Conservation (phyloP, 176 grass and related monocot genomes). For the Canna indica region DNA sequence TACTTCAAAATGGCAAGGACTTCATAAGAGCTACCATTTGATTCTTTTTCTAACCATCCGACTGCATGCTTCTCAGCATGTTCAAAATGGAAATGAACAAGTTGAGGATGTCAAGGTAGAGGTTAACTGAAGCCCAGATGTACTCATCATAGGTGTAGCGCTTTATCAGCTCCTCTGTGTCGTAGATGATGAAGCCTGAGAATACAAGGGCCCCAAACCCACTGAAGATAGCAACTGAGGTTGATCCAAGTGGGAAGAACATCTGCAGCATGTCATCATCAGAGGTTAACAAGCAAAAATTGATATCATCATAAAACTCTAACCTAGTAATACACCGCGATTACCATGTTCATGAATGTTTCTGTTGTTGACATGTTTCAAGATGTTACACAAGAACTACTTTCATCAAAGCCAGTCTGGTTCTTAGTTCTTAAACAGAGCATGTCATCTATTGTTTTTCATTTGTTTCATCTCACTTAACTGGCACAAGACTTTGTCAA, state of each 20-base stretch:
- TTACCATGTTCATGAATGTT: no score
- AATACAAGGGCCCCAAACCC: slow-evolving; percentile 82
- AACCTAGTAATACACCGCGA: neutral
- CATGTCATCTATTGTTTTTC: no score
- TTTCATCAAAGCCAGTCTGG: no score
- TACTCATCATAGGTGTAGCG: slow-evolving; percentile 94
- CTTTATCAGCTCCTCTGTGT: slow-evolving; percentile 85
- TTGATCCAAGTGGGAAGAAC: slow-evolving; percentile 83
- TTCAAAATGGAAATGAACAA: slow-evolving; percentile 81
- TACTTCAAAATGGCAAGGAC: neutral
- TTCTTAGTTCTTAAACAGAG: no score
- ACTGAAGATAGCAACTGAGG: slow-evolving; percentile 53
- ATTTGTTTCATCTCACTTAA: no score
- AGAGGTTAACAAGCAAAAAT: neutral
- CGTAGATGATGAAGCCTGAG: slow-evolving; percentile 82
- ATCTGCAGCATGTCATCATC: slow-evolving; percentile 34
- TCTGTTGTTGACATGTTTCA: no score
- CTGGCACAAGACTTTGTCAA: no score
- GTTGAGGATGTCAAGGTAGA: slow-evolving; percentile 98
- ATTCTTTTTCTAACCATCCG: slow-evolving; percentile 36
- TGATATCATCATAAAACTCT: neutral
- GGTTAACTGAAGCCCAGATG: slow-evolving; percentile 92
- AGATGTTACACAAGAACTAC: no score
- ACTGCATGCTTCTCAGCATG: slow-evolving; percentile 73
- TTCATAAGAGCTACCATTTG: neutral